These are phyloP conservation scores for Mycena albidolilacea DNA, from an alignment of 768 basidiomycete genomes.

Conservation along the genomic window DNA sequence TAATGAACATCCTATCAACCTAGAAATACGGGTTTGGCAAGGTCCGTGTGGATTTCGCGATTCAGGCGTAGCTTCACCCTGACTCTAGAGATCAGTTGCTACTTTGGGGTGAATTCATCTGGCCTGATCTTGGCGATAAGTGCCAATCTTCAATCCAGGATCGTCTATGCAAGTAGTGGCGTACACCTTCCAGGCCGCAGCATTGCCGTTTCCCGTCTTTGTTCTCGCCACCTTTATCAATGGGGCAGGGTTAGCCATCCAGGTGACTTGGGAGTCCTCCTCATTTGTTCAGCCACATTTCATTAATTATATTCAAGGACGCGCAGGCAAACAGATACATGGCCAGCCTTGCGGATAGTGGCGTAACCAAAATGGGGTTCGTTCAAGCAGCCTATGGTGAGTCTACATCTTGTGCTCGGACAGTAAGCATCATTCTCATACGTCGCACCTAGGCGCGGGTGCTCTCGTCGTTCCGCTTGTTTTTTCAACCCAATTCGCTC, in stretches of 20 bases:
- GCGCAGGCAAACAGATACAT: constrained; percentile 68
- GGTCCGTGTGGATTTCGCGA: constrained; percentile 10
- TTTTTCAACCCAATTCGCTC: too few relatives aligned
- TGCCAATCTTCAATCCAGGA: constrained; percentile 48
- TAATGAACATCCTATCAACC: constrained; percentile 48
- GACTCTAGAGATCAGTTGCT: neutral
- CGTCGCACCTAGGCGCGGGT: too few relatives aligned
- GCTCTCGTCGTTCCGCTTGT: too few relatives aligned
- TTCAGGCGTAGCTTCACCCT: neutral
- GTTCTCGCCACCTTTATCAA: constrained; percentile 53
- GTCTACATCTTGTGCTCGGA: too few relatives aligned
- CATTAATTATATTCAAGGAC: constrained; percentile 50
- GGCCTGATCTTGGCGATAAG: too few relatives aligned
- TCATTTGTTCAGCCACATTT: neutral
- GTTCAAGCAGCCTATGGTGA: constrained; percentile 65
- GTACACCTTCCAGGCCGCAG: constrained; percentile 63
- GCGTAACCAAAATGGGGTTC: constrained; percentile 62
- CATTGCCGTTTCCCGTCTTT: constrained; percentile 69
- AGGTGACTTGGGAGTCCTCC: constrained; percentile 49
- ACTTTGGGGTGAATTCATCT: neutral
- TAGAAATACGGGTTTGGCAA: constrained; percentile 46
- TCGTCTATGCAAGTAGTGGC: constrained; percentile 60
- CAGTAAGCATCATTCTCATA: too few relatives aligned
- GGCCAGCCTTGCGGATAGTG: constrained; percentile 57
- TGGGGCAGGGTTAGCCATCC: constrained; percentile 51